Conservation (phyloP, 139 green algal species). For the Chlorella sp. region DNA sequence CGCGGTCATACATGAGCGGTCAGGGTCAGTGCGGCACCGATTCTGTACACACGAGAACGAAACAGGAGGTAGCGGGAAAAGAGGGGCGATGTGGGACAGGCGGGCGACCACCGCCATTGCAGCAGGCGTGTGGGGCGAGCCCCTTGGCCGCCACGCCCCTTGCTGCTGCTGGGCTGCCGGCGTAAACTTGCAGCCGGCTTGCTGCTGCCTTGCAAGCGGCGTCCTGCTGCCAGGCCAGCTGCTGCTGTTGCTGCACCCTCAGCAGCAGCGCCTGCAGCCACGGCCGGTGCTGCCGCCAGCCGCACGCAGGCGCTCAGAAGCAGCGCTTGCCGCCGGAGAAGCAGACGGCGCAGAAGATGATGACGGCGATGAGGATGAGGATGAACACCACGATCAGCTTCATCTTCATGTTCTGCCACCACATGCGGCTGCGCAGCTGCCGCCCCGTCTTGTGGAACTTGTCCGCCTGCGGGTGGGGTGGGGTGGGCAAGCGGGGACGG, state of each 20-base stretch:
- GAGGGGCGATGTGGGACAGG: too few species aligned
- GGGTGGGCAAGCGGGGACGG: not conserved
- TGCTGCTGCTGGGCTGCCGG: too few species aligned
- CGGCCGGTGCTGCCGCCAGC: not conserved
- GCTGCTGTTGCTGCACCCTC: not conserved
- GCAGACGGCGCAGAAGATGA: conserved; percentile 89
- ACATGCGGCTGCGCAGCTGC: conserved; percentile 89
- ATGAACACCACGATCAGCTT: conserved; percentile 77
- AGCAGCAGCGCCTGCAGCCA: not conserved
- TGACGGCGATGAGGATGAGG: conserved; percentile 72
- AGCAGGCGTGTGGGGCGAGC: too few species aligned
- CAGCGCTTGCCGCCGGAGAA: conserved; percentile 70
- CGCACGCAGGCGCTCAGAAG: conserved; percentile 30
- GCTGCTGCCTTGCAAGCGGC: too few species aligned
- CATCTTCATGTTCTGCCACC: conserved; percentile 97
- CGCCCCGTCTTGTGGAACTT: conserved; percentile 89
- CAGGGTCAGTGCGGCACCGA: too few species aligned
- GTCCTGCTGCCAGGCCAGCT: too few species aligned
- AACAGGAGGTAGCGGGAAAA: too few species aligned
- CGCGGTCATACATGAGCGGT: too few species aligned
- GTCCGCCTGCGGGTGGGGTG: conserved; percentile 73
- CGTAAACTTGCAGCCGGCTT: too few species aligned
- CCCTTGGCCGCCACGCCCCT: too few species aligned
- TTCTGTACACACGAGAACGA: too few species aligned
- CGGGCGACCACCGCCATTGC: too few species aligned